Evolutionary conservation across 1,284 basidiomycete species (phyloP).

Genomic region (Retiboletus flavoniger): DNA sequence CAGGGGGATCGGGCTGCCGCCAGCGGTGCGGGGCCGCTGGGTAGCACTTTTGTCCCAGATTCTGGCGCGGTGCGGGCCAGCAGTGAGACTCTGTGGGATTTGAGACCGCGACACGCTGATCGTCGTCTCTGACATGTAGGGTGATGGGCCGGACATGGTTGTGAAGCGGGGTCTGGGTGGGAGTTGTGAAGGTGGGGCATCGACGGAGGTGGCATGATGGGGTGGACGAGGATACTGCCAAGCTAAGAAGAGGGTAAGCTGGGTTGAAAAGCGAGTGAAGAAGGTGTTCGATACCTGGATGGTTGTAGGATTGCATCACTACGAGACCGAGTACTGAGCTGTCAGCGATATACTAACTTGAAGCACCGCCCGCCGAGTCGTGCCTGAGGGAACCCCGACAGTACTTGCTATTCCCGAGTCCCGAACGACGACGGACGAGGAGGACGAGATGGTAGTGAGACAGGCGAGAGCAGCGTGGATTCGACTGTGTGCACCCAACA

Average conservation of each 20-base stretch:
- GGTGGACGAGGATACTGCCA: slow-evolving; percentile 19
- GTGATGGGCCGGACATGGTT: slow-evolving; percentile 19
- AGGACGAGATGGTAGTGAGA: slow-evolving; percentile 3
- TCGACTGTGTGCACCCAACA: slow-evolving; percentile 1
- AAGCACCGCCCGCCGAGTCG: not conserved
- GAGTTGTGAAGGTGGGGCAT: slow-evolving; percentile 15
- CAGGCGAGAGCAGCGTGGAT: not conserved
- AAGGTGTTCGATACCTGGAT: slow-evolving; percentile 23
- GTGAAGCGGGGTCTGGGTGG: slow-evolving; percentile 23
- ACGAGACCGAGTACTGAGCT: not conserved
- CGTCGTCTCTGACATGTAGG: slow-evolving; percentile 1
- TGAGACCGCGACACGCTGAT: slow-evolving; percentile 6
- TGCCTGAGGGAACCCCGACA: not conserved
- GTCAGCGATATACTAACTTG: not conserved
- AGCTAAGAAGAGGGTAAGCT: slow-evolving; percentile 17
- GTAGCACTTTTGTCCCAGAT: slow-evolving; percentile 23
- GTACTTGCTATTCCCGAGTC: too few species aligned
- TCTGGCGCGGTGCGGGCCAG: slow-evolving; percentile 26
- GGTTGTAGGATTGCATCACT: slow-evolving; percentile 33
- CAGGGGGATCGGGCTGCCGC: not conserved
- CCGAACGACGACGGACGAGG: not conserved
- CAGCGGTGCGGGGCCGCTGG: slow-evolving; percentile 11
- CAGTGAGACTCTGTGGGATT: slow-evolving; percentile 30
- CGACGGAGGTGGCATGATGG: slow-evolving; percentile 28
- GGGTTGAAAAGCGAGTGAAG: not conserved